Evolutionary conservation across 176 grass and related monocot genomes (phyloP).

Genomic region (Phoenix roebelenii): DNA sequence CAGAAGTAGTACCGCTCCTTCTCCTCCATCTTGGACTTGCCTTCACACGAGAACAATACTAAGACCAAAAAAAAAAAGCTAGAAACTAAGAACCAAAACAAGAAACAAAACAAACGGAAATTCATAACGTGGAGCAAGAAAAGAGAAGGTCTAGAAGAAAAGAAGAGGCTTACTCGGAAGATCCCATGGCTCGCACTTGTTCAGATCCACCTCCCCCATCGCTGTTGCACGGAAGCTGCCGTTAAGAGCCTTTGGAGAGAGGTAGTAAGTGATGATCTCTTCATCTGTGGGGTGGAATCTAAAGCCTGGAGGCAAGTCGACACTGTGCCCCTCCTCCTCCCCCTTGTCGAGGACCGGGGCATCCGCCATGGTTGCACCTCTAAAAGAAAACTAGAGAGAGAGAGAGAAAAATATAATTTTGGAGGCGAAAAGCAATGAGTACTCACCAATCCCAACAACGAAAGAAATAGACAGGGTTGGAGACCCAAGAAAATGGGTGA

Average conservation of each 20-base stretch:
- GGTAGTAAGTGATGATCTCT: constrained; percentile 90
- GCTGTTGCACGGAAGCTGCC: constrained; percentile 39
- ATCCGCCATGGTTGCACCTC: no score
- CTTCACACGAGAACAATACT: constrained; percentile 16
- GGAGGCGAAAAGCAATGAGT: no score
- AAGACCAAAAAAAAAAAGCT: background rate
- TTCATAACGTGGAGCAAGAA: no score
- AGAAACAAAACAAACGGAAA: background rate
- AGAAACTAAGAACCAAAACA: background rate
- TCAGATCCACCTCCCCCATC: constrained; percentile 89
- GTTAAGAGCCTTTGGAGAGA: constrained; percentile 51
- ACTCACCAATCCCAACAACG: no score
- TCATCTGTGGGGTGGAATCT: constrained; percentile 95
- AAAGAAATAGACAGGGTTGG: no score
- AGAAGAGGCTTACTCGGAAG: constrained; percentile 49
- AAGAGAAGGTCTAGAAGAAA: background rate
- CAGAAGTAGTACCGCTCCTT: constrained; percentile 95
- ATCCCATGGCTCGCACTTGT: constrained; percentile 95
- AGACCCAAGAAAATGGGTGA: background rate
- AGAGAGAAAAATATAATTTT: no score
- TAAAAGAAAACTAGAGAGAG: no score
- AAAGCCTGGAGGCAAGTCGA: constrained; percentile 83
- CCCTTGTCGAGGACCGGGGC: constrained; percentile 19
- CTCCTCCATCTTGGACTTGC: constrained; percentile 72
- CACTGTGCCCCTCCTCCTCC: constrained; percentile 29